Base-by-base conservation (phyloP, 2,329 filamentous ascomycete species). In the Talaromyces albobiverticillius region DNA sequence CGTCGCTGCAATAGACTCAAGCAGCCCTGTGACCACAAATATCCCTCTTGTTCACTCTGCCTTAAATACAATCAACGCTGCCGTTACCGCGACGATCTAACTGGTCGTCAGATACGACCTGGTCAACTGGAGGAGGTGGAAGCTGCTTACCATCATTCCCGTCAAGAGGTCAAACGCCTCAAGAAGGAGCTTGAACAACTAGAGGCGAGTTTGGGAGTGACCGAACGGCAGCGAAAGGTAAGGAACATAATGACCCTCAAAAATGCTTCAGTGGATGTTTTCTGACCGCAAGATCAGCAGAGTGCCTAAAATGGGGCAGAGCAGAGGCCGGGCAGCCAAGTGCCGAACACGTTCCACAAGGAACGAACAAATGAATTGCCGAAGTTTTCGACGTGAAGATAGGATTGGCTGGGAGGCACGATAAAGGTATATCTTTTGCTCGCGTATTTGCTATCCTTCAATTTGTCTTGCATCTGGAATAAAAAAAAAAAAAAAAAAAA, bases 61-160 rank as follows among this genome's bases (percentile, higher is more conserved):
- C 18, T 20, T 10, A 40, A 41, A 32, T 7, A 34, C 10, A 34
- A 45, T 10, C 16, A 13, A 5, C 51, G 45, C 2, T 53, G 51
- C 10, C 51, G 51, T 10, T 53, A 53, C 25, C 32, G 42, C 14
- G 51, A 53, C 25, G 26, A 41, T 16, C 38, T 53, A 2, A 47
- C 45, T 25, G 51, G 51, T n/a, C 51, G 51, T 31, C 51, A 53
- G n/a, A 41, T 53, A 13, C 45, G 26, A 13, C 51, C 51, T n/a
- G 51, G 51, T 9, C 45, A 53, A 16, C 26, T 53, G 16, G 51
- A 53, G 29, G 51, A 53, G 18, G 23, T 53, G 16, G 51, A 53
- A 18, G 23, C 23, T 3, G 51, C 43, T 2, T 40, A 41, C 23
- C 25, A 47, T 25, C 16, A 41, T n/a, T 34, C 51, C 5, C 22